Conservation (phyloP, 1,284 basidiomycete genomes). For the Macrocystidia cucumis region DNA sequence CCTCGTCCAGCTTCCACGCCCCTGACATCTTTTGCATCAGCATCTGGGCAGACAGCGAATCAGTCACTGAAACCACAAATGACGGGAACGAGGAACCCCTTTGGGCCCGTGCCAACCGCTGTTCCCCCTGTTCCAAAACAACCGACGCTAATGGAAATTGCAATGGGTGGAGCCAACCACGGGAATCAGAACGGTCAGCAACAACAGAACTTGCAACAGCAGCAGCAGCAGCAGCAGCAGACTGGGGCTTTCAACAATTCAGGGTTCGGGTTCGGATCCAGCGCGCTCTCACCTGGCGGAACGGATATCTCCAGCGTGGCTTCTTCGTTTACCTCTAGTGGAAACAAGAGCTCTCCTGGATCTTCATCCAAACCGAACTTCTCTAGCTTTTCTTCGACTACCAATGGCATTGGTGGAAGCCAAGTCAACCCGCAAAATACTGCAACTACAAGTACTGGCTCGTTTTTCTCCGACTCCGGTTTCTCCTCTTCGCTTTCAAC, state of each 20-base stretch:
- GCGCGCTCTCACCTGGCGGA: slow-evolving; percentile 32
- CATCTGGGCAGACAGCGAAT: slow-evolving; percentile 20
- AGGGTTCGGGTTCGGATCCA: slow-evolving; percentile 29
- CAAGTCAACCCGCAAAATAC: slow-evolving; percentile 27
- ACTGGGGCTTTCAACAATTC: slow-evolving; percentile 17
- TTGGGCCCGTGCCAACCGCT: slow-evolving; percentile 70
- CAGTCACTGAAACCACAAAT: slow-evolving; percentile 79
- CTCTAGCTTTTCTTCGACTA: slow-evolving; percentile 10
- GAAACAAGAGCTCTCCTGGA: too few species aligned
- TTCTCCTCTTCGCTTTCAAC: slow-evolving; percentile 40
- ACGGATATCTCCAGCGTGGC: slow-evolving; percentile 61
- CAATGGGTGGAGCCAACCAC: slow-evolving; percentile 33
- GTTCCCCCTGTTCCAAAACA: slow-evolving; percentile 65
- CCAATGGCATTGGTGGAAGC: too few species aligned
- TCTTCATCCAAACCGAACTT: slow-evolving; percentile 13
- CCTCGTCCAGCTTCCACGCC: slow-evolving; percentile 66
- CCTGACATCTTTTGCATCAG: slow-evolving; percentile 29
- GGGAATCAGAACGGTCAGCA: slow-evolving; percentile 8
- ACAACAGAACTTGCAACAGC: slow-evolving; percentile 19
- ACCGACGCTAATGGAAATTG: slow-evolving; percentile 79
- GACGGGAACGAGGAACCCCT: slow-evolving; percentile 94
- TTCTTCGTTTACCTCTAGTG: slow-evolving; percentile 51
- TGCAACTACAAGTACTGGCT: slow-evolving; percentile 30
- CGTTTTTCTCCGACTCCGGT: slow-evolving; percentile 39
- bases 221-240: slow-evolving; percentile 18